Conservation (phyloP, 306 rosid species). For the Astragalus membranaceus region DNA sequence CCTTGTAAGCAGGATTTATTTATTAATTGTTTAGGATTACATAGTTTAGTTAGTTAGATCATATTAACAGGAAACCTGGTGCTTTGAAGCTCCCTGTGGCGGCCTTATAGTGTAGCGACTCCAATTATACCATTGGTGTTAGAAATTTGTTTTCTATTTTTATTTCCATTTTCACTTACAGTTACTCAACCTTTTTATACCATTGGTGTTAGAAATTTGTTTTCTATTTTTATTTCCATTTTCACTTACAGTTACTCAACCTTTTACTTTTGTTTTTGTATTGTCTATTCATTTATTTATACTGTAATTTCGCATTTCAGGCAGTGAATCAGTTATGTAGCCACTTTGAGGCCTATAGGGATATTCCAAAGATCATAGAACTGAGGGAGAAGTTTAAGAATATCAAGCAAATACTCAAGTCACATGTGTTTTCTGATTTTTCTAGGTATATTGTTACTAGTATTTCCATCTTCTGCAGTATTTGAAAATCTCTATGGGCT, state of each 20-base stretch:
- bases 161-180: background rate
- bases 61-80: background rate
- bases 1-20: background rate
- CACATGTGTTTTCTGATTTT: slow-evolving; percentile 96
- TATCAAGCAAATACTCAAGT: slow-evolving; percentile 95
- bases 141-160: background rate
- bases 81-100: background rate
- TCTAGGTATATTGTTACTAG: slow-evolving; percentile 53
- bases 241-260: background rate
- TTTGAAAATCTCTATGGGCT: slow-evolving; percentile 12
- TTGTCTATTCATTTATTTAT: background rate
- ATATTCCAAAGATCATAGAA: slow-evolving; percentile 92
- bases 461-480: slow-evolving; percentile 9
- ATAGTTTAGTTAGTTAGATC: background rate
- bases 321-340: slow-evolving; percentile 97
- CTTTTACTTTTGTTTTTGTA: slow-evolving; percentile 10
- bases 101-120: background rate
- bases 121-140: background rate
- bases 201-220: background rate
- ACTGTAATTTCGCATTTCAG: slow-evolving; percentile 45
- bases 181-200: background rate
- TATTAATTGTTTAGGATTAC: background rate
- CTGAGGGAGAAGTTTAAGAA: slow-evolving; percentile 97
- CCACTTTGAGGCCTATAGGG: slow-evolving; percentile 98
- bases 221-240: background rate